Evolutionary conservation across 2,329 filamentous ascomycete genomes (phyloP), one percentile per base, ranked within the genome.

Genomic region (Penicillium sp.): DNA sequence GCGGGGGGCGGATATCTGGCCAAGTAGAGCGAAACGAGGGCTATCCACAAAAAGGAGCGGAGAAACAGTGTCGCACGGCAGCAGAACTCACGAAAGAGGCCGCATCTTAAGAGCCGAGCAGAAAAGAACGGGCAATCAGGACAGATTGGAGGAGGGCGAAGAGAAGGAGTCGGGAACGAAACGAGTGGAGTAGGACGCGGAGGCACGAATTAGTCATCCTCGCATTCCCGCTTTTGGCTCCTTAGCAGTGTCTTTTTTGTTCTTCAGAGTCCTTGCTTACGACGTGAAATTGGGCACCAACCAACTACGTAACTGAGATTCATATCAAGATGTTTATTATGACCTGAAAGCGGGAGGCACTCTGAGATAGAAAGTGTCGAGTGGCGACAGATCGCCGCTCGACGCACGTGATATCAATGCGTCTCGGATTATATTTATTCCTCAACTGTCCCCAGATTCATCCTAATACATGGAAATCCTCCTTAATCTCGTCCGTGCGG

Each of bases 11-110:
- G 43, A 35, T 48, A 48, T 46, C 36, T 22, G n/a, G 36, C 46
- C 41, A 52, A 39, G 39, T 33, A 31, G 38, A 22, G 27, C 51
- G 38, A 43, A 46, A 63, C 51, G 44, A 55, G 57, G 53, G 61
- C 38, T 51, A 49, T 62, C 51, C 57, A 64, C 58, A 57, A 58
- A 60, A 61, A 59, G 36, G 54, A 65, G 56, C 42, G 44, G 49
- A 53, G 57, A 50, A 46, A 54, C 27, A 48, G 51, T 33, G 50
- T 54, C 51, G 28, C 41, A 53, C 50, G 39, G 53, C 40, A 53
- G 44, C 57, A 48, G 48, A 44, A 51, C 47, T 60, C 55, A 62
- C 54, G 40, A 53, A 57, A 52, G 50, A 58, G 33, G 46, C 45
- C 43, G 54, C 59, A 60, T 63, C 16, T 45, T 54, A 53, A 46